phyloP scores from a whole-genome alignment of 331 rosid species.

The Malus hybrid region DNA sequence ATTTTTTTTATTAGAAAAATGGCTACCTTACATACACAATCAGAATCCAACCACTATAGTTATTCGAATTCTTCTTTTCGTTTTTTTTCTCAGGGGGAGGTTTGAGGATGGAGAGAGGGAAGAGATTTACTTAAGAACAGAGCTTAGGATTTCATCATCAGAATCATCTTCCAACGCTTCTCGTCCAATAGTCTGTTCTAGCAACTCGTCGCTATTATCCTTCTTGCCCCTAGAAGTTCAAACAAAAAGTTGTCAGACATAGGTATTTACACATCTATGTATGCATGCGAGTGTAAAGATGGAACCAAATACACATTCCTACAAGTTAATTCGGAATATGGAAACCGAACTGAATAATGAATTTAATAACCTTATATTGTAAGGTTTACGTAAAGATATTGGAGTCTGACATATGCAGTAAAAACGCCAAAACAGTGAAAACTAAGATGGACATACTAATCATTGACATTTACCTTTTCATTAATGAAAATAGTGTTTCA shows the following conservation, averaged over 20 bases:
- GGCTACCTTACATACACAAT: background rate
- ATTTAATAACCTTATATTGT: background rate
- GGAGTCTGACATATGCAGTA: background rate
- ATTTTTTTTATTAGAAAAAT: background rate
- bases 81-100: background rate
- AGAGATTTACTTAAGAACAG: conserved; percentile 45
- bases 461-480: conserved; percentile 40
- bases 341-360: background rate
- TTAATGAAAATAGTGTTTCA: conserved; percentile 55
- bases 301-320: background rate
- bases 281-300: no score
- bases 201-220: conserved; percentile 12
- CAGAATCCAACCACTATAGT: background rate
- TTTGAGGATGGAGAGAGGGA: background rate
- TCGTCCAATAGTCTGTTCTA: conserved; percentile 16
- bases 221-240: conserved; percentile 16
- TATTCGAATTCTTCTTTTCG: background rate
- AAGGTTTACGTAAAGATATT: background rate
- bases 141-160: conserved; percentile 46
- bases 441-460: background rate
- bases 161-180: conserved; percentile 22
- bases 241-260: background rate
- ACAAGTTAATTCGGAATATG: background rate
- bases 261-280: background rate
- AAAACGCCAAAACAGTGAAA: background rate